Evolutionary conservation across 768 basidiomycete genomes (phyloP).

Genomic region (Mycena indigotica): DNA sequence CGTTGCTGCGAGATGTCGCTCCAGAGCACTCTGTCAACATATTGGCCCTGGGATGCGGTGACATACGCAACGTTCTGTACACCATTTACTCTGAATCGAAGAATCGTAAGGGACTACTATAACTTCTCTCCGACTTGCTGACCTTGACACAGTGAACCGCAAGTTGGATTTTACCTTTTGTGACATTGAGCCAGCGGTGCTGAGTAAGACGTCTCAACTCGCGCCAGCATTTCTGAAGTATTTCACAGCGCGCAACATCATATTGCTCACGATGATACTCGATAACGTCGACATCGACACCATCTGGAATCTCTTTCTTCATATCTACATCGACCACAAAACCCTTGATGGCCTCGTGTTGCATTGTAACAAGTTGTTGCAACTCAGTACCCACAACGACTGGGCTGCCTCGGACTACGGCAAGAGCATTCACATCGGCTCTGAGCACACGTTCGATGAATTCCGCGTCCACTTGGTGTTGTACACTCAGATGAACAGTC

Average conservation of each 20-base stretch:
- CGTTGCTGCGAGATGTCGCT: conserved; percentile 48
- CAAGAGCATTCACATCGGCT: conserved; percentile 39
- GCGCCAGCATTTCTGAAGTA: not conserved
- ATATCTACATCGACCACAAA: conserved; percentile 45
- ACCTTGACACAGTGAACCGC: conserved; percentile 26
- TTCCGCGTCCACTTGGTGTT: conserved; percentile 44
- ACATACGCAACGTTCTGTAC: conserved; percentile 55
- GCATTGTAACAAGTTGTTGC: conserved; percentile 43
- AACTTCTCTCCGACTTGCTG: not conserved
- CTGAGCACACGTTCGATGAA: conserved; percentile 38
- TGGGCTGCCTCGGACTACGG: conserved; percentile 48
- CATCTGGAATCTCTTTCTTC: conserved; percentile 52
- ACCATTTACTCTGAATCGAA: conserved; percentile 40
- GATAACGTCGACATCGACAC: conserved; percentile 28
- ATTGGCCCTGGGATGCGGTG: conserved; percentile 59
- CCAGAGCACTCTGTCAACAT: conserved; percentile 51
- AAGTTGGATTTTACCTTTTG: conserved; percentile 53
- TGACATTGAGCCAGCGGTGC: conserved; percentile 49
- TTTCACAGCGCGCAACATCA: conserved; percentile 47
- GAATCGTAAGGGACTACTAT: conserved; percentile 24
- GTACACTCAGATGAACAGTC: conserved; percentile 33
- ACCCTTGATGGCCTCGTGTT: conserved; percentile 34
- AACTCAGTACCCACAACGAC: conserved; percentile 33
- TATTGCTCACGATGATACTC: conserved; percentile 46
- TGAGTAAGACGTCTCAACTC: conserved; percentile 37